Conservation (phyloP, 176 grass and related monocot species). For the Eleusine indica region DNA sequence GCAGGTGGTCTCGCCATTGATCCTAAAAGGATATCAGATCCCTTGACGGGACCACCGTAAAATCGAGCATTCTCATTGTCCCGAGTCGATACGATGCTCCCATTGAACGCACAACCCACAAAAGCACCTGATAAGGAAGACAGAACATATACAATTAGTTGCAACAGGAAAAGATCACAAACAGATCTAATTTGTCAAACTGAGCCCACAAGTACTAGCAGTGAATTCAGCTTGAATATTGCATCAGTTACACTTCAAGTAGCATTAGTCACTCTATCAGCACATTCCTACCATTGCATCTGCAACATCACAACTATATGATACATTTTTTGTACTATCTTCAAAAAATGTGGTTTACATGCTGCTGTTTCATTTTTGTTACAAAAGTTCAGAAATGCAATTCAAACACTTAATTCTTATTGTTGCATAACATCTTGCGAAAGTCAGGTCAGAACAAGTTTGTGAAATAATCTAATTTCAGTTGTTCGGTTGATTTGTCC, state of each 20-base stretch:
- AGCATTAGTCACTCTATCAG: neutral
- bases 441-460: neutral
- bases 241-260: neutral
- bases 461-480: neutral
- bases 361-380: neutral
- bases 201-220: neutral
- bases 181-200: neutral
- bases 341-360: neutral
- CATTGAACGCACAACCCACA: constrained; percentile 85
- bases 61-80: constrained; percentile 71
- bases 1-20: constrained; percentile 68
- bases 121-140: constrained; percentile 67
- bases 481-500: neutral
- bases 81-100: constrained; percentile 63
- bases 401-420: neutral
- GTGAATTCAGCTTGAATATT: neutral
- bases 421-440: neutral
- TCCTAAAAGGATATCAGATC: constrained; percentile 70
- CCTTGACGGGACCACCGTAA: constrained; percentile 69
- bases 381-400: constrained; percentile 1
- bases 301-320: constrained; percentile 1
- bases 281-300: constrained; percentile 2
- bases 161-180: constrained; percentile 9
- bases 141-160: constrained; percentile 3
- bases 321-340: neutral